Conservation (phyloP, 1,139 yeast genomes). For the Zygosaccharomyces pseudobailii region DNA sequence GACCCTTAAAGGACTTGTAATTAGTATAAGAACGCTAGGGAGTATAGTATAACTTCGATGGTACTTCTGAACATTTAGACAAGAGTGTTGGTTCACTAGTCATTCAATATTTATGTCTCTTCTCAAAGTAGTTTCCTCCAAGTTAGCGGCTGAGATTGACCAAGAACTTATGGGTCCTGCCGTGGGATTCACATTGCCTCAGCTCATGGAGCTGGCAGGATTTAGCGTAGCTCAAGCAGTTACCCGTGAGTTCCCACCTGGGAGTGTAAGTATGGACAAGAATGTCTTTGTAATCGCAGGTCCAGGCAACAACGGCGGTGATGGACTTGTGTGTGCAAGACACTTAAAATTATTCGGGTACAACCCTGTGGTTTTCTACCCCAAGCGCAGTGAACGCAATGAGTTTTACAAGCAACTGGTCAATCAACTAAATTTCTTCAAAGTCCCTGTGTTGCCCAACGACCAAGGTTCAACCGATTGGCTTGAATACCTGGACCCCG, state of each 20-base stretch:
- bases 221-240: constrained; percentile 89
- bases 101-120: constrained; percentile 12
- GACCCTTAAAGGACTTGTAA: constrained; percentile 1
- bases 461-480: constrained; percentile 21
- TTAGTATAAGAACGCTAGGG: neutral
- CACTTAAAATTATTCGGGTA: constrained; percentile 81
- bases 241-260: constrained; percentile 54
- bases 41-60: no score
- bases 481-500: constrained; percentile 25
- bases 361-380: constrained; percentile 64
- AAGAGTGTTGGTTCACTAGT: neutral
- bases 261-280: constrained; percentile 20
- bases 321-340: constrained; percentile 92
- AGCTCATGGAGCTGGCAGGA: constrained; percentile 95
- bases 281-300: constrained; percentile 74
- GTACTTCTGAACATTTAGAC: neutral
- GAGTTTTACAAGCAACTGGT: constrained; percentile 39
- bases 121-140: constrained; percentile 45
- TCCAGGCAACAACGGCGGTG: constrained; percentile 96
- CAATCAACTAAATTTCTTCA: constrained; percentile 34
- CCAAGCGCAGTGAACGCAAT: constrained; percentile 47
- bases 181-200: constrained; percentile 81
- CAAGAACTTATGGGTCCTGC: constrained; percentile 79
- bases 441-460: constrained; percentile 24
- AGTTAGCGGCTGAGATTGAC: constrained; percentile 75